Conservation (phyloP, 140 eudicot species). For the Oenanthe javanica region DNA sequence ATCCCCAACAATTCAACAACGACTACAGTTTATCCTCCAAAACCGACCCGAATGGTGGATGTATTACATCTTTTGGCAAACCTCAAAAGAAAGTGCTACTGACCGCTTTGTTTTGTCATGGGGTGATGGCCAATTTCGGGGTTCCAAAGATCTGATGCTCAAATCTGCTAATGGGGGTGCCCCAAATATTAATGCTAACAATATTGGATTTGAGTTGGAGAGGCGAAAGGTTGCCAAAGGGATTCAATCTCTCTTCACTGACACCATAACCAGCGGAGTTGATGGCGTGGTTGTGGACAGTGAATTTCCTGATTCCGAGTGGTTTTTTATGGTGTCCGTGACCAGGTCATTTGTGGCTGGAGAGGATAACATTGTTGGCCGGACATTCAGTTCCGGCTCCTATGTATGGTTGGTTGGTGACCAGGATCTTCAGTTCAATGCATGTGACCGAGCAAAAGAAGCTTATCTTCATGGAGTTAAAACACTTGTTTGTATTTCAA, state of each 20-base stretch:
- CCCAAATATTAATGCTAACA: not conserved
- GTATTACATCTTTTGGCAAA: too few species aligned
- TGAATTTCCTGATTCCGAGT: constrained; percentile 25
- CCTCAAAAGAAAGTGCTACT: too few species aligned
- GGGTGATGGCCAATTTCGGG: not conserved
- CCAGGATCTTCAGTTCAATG: not conserved
- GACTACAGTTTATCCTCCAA: too few species aligned
- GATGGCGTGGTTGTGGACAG: constrained; percentile 6
- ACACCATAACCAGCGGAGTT: not conserved
- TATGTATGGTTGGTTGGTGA: constrained; percentile 34
- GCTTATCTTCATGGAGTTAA: constrained; percentile 24
- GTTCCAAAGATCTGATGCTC: constrained; percentile 7
- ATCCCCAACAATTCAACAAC: too few species aligned
- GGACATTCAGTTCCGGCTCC: constrained; percentile 33
- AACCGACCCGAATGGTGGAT: too few species aligned
- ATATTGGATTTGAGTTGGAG: constrained; percentile 15
- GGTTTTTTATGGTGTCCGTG: constrained; percentile 41
- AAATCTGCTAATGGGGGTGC: not conserved
- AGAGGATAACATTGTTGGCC: constrained; percentile 27
- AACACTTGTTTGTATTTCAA: constrained; percentile 21
- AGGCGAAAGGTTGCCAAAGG: constrained; percentile 3
- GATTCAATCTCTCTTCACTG: constrained; percentile 11
- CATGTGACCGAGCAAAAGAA: constrained; percentile 31
- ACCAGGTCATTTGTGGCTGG: constrained; percentile 21
- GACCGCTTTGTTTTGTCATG: too few species aligned